Conservation (phyloP, 2,329 filamentous ascomycete species). For the Neurospora sp. region DNA sequence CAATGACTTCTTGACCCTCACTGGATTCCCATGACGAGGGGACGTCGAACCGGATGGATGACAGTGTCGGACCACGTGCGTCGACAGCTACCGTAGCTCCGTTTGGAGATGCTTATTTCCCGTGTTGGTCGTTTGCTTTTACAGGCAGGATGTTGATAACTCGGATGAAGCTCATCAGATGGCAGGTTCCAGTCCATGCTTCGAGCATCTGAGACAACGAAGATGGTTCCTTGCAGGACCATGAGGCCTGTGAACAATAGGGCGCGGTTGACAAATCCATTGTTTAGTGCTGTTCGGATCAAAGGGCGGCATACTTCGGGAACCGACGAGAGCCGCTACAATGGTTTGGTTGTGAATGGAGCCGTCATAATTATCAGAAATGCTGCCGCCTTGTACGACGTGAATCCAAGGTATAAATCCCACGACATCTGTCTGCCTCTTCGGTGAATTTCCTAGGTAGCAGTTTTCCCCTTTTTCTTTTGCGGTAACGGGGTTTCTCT, state of each 20-base stretch:
- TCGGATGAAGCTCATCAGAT: background rate
- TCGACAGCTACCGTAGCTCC: background rate
- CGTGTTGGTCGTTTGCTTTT: background rate
- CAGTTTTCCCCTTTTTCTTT: background rate
- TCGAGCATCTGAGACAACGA: background rate
- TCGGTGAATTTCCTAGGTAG: background rate
- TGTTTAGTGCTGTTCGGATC: background rate
- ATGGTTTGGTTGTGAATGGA: background rate
- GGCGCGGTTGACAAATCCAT: background rate
- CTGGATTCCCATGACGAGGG: background rate
- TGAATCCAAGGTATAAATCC: background rate
- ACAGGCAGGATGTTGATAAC: background rate
- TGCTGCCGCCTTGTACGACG: background rate
- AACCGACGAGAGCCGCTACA: background rate
- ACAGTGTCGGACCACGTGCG: background rate
- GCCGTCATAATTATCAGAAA: background rate
- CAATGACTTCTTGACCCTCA: background rate
- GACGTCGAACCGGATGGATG: background rate
- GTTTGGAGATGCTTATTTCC: background rate
- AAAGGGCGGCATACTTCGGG: background rate
- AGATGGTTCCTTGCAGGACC: background rate
- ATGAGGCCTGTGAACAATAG: background rate
- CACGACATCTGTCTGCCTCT: background rate
- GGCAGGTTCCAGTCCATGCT: background rate
- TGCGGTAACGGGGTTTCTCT: background rate